Conservation (phyloP, 169 alveolate species). For the Babesia divergens region DNA sequence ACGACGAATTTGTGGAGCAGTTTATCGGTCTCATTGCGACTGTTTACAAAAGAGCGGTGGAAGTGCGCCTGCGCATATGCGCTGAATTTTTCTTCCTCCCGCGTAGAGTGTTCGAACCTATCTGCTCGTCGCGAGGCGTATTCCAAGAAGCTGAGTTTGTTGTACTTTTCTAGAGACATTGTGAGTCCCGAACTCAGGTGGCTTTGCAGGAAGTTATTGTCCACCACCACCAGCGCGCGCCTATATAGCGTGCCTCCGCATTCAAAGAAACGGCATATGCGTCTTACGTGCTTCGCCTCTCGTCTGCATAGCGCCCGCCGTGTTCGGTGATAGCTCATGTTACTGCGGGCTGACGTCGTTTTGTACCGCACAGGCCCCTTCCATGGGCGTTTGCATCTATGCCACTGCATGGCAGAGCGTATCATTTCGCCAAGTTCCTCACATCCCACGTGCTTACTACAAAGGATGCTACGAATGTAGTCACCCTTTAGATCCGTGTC, state of each 20-base stretch:
- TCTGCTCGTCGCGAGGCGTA: conserved; percentile 35
- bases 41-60: conserved; percentile 18
- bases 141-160: conserved; percentile 7
- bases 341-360: background rate
- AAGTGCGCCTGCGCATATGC: conserved; percentile 21
- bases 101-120: background rate
- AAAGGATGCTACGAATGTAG: conserved; percentile 4
- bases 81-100: background rate
- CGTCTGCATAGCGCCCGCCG: conserved; percentile 19
- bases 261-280: conserved; percentile 8
- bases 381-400: background rate
- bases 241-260: conserved; percentile 30
- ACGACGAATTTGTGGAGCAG: conserved; percentile 21
- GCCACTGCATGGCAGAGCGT: conserved; percentile 20
- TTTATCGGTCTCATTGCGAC: conserved; percentile 34
- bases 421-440: conserved; percentile 29
- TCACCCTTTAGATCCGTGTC: conserved; percentile 34
- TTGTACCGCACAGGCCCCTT: conserved; percentile 3
- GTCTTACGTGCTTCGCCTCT: conserved; percentile 14
- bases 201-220: conserved; percentile 24
- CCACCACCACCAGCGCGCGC: conserved; percentile 38
- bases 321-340: background rate
- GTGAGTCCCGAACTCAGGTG: conserved; percentile 22
- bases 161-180: background rate
- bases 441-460: conserved; percentile 1